Conservation (phyloP, 352 stramenopile species). For the Phytophthora tentaculata region DNA sequence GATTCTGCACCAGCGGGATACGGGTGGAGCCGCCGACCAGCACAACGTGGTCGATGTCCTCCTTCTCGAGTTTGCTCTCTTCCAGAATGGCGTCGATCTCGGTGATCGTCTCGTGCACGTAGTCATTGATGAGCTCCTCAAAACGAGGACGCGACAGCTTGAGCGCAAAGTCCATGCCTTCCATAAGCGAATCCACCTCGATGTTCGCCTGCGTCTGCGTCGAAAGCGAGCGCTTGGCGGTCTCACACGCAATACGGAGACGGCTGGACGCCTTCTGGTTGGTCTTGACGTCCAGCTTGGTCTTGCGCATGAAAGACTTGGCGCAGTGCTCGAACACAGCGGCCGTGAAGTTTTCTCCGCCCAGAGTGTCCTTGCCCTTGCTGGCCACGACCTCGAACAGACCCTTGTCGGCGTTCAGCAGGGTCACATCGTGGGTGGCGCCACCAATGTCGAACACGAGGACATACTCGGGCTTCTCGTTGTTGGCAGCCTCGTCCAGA, state of each 20-base stretch:
- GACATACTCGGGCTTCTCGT: conserved; percentile 92
- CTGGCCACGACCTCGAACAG: conserved; percentile 98
- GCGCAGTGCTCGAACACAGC: conserved; percentile 97
- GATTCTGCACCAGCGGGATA: conserved; percentile 95
- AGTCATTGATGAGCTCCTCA: conserved; percentile 94
- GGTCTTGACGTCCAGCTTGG: conserved; percentile 92
- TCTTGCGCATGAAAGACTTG: conserved; percentile 95
- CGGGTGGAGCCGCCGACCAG: conserved; percentile 96
- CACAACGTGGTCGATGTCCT: conserved; percentile 95
- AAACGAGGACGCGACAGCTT: conserved; percentile 97
- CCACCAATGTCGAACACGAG: conserved; percentile 99
- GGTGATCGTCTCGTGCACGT: conserved; percentile 93
- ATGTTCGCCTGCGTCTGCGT: conserved; percentile 96
- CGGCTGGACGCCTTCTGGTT: conserved; percentile 96
- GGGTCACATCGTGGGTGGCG: conserved; percentile 96
- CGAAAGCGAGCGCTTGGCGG: conserved; percentile 97
- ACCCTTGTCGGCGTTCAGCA: conserved; percentile 97
- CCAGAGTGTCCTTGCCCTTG: conserved; percentile 95
- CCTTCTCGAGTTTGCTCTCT: conserved; percentile 78
- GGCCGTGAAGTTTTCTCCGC: conserved; percentile 97
- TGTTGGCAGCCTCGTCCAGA: conserved; percentile 93
- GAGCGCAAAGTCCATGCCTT: conserved; percentile 97
- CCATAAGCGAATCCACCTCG: conserved; percentile 97
- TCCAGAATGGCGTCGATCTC: conserved; percentile 90
- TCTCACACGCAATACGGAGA: conserved; percentile 95